Evolutionary conservation across 2,329 filamentous ascomycete genomes (phyloP).

Genomic region (Colletotrichum scovillei): DNA sequence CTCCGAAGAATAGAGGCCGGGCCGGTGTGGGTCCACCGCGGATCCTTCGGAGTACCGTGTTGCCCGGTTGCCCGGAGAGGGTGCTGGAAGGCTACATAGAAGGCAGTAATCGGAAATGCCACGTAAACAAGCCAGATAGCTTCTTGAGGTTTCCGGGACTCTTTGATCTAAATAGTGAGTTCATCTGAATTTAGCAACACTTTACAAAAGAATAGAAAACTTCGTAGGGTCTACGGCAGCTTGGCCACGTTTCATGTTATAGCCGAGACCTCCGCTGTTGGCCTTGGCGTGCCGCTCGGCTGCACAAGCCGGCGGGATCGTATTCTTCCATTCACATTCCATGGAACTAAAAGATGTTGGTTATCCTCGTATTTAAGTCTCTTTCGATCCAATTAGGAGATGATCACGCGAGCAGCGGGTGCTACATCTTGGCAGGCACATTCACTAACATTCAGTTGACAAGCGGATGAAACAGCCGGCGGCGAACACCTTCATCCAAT

Average conservation of each 20-base stretch:
- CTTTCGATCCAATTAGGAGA: too few species aligned
- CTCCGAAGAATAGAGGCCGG: background rate
- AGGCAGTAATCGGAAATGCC: background rate
- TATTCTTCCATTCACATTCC: background rate
- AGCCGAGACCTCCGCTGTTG: background rate
- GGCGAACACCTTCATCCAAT: too few species aligned
- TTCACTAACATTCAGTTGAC: too few species aligned
- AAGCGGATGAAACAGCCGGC: too few species aligned
- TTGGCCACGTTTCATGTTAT: background rate
- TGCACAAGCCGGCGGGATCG: background rate
- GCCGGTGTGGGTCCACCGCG: background rate
- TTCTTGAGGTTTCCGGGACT: background rate
- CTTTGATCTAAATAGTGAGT: background rate
- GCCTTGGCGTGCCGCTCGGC: background rate
- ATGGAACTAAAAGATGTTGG: background rate
- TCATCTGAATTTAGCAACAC: background rate
- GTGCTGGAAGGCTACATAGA: background rate
- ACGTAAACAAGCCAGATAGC: too few species aligned
- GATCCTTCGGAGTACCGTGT: background rate
- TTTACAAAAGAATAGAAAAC: background rate
- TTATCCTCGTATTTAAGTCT: too few species aligned
- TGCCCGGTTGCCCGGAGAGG: background rate
- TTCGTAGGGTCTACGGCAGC: background rate
- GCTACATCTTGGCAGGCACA: too few species aligned
- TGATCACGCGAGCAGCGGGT: too few species aligned